Evolutionary conservation across 345 rosid genomes (phyloP), one percentile per base, ranked within the genome.

Genomic region (Pistacia atlantica): DNA sequence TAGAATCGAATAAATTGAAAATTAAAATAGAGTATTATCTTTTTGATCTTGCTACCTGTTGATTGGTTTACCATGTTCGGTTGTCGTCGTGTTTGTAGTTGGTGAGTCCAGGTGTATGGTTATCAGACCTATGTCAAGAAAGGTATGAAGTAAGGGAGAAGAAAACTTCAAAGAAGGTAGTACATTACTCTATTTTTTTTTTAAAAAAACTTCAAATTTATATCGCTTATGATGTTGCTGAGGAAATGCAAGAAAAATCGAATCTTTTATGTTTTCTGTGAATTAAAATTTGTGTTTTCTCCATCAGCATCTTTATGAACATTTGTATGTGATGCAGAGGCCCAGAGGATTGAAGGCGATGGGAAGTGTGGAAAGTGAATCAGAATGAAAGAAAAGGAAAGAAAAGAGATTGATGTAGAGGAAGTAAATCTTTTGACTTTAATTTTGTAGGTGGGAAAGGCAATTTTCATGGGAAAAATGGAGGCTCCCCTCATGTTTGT

Each of bases 141-240:
- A 86, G 97, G 69, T 92, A 95, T 72, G 97, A 92, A 86, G 97
- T 95, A 31, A 86, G 97, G 80, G 98, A 95, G 89, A 95, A 93
- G 87, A 92, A 90, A 83, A 80, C 95, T 71, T 90, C 97, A 56
- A 95, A 92, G 85, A 95, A 90, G 97, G 98, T 95, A 79, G 69
- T 14, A 14, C 17, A 4, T 61, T 61, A 35, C 13, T 51, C 69
- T 78, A 46, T 51, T 18, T 11, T 45, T 51, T 38, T 65, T 64
- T 65, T 8, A 1, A 22, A 22, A 22, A 22, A 31, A 31, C 33
- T 31, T 31, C 3, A 2, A 31, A 31, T 31, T 31, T 31, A 31
- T 38, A 4, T 6, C 7, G 7, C 7, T 0, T 4, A 38, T 38
- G 5, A 38, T 38, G 57, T 46, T 14, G 25, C 33, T 61, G 16